These are phyloP conservation scores for Entelexis paramagnoliae DNA, from an alignment of 1,139 yeast genomes.

Conservation along the genomic window DNA sequence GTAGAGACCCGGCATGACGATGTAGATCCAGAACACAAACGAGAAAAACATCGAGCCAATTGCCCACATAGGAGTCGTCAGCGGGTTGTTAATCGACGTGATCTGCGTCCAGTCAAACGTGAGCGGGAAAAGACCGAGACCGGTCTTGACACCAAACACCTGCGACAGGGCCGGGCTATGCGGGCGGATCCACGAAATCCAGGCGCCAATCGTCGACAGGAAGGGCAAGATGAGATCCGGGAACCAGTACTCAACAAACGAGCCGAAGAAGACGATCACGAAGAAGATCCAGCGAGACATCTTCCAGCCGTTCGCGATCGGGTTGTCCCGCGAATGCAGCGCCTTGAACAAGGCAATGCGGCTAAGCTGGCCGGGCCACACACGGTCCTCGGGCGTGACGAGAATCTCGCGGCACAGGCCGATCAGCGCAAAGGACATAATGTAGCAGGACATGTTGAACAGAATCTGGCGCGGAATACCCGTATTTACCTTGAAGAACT, in stretches of 20 bases:
- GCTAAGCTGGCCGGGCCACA: conserved; percentile 51
- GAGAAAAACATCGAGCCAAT: conserved; percentile 17
- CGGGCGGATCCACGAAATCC: conserved; percentile 45
- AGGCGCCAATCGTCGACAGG: conserved; percentile 13
- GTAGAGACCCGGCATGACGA: conserved; percentile 21
- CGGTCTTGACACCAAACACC: conserved; percentile 49
- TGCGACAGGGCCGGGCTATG: conserved; percentile 47
- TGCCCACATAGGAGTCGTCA: conserved; percentile 20
- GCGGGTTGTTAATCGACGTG: conserved; percentile 21
- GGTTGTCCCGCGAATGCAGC: conserved; percentile 52
- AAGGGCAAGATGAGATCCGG: conserved; percentile 41
- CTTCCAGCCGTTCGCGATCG: conserved; percentile 47
- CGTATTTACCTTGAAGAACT: conserved; percentile 39
- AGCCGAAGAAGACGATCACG: conserved; percentile 33
- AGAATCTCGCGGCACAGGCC: conserved; percentile 49
- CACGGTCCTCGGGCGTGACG: conserved; percentile 52
- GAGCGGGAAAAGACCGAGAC: conserved; percentile 55
- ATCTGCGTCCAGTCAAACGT: conserved; percentile 51
- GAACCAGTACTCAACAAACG: conserved; percentile 26
- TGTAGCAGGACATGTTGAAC: conserved; percentile 47
- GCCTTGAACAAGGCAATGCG: conserved; percentile 46
- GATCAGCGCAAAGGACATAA: conserved; percentile 56
- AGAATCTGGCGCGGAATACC: conserved; percentile 43
- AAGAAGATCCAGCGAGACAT: conserved; percentile 44
- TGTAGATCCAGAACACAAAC: conserved; percentile 20